phyloP scores from a whole-genome alignment of 2,329 filamentous ascomycete species.

The Verticillium longisporum region DNA sequence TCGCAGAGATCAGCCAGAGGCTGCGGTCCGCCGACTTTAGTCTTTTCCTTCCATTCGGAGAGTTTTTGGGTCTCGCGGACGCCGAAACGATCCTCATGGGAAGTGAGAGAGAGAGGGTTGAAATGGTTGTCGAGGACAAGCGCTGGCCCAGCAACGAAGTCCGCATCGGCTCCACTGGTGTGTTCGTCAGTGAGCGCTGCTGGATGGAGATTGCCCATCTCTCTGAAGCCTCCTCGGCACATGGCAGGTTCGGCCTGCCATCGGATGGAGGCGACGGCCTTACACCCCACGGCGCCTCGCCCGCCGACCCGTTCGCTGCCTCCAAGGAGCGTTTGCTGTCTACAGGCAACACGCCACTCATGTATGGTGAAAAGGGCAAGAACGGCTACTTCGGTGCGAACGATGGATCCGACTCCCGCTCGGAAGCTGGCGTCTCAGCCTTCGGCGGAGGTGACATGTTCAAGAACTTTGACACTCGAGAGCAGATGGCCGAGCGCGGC shows the following conservation, averaged over 20 bases:
- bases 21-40: slow-evolving; percentile 92
- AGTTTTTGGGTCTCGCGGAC: slow-evolving; percentile 86
- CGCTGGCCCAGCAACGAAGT: slow-evolving; percentile 91
- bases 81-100: slow-evolving; percentile 80
- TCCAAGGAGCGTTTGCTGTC: slow-evolving; percentile 56
- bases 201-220: slow-evolving; percentile 87
- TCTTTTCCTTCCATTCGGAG: slow-evolving; percentile 88
- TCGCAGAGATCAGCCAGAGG: slow-evolving; percentile 93
- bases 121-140: slow-evolving; percentile 85
- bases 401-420: slow-evolving; percentile 74
- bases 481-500: slow-evolving; percentile 91
- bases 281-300: slow-evolving; percentile 38
- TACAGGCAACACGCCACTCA: slow-evolving; percentile 47
- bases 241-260: slow-evolving; percentile 42
- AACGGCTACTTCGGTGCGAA: slow-evolving; percentile 73
- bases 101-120: slow-evolving; percentile 85
- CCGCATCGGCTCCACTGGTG: slow-evolving; percentile 80
- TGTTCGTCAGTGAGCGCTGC: slow-evolving; percentile 92
- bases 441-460: slow-evolving; percentile 96
- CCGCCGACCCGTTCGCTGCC: slow-evolving; percentile 51
- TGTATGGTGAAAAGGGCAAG: slow-evolving; percentile 67
- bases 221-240: slow-evolving; percentile 51
- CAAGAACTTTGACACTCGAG: slow-evolving; percentile 86
- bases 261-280: slow-evolving; percentile 53
- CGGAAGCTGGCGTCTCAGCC: slow-evolving; percentile 86